Evolutionary conservation across 2,329 filamentous ascomycete genomes (phyloP).

Genomic region (Dactylellina leptospora): DNA sequence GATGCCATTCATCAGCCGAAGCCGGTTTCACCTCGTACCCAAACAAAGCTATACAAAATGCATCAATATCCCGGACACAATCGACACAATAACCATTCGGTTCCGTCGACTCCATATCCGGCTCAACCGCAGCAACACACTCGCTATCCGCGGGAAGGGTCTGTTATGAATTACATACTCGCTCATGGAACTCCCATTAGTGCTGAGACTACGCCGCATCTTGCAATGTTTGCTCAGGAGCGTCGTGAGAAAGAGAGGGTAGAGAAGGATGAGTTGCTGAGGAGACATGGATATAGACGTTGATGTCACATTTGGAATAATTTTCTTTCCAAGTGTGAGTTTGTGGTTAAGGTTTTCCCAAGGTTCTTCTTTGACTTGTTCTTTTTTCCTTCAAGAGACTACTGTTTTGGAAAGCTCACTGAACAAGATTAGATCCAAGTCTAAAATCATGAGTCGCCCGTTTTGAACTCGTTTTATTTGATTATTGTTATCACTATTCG

Average conservation of each 20-base stretch:
- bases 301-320: too few species aligned
- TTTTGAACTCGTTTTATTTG: too few species aligned
- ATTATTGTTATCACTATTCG: too few species aligned
- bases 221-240: slow-evolving; percentile 46
- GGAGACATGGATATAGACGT: neutral
- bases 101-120: neutral
- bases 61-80: slow-evolving; percentile 9
- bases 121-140: neutral
- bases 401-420: too few species aligned
- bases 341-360: too few species aligned
- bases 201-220: slow-evolving; percentile 36
- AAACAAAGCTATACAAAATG: slow-evolving; percentile 24
- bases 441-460: too few species aligned
- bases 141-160: neutral
- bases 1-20: slow-evolving; percentile 24
- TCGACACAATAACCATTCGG: neutral
- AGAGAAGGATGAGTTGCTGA: slow-evolving; percentile 9
- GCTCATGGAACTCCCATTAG: slow-evolving; percentile 24
- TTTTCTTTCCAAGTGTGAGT: too few species aligned
- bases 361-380: too few species aligned
- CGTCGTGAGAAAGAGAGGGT: slow-evolving; percentile 22
- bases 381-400: too few species aligned
- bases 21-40: slow-evolving; percentile 28
- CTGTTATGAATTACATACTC: slow-evolving; percentile 17
- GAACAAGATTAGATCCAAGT: too few species aligned